Evolutionary conservation across 495 filamentous ascomycete genomes (phyloP).

Genomic region (Aspergillus indologenus): DNA sequence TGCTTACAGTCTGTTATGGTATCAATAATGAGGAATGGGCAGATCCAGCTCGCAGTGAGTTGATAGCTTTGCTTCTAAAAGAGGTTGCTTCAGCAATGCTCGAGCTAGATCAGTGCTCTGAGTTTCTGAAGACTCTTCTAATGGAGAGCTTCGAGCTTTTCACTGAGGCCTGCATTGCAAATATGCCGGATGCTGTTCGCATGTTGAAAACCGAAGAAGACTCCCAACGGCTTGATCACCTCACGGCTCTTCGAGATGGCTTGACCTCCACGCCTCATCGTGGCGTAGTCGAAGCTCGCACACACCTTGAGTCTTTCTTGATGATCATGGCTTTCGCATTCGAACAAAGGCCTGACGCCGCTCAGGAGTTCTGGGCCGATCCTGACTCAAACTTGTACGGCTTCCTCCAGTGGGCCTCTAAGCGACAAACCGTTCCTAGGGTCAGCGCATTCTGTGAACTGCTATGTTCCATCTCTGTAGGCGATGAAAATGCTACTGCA

Average conservation of each 20-base stretch:
- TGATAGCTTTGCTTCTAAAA: conserved; percentile 73
- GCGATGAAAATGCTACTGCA: conserved; percentile 70
- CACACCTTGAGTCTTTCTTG: conserved; percentile 87
- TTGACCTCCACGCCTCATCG: conserved; percentile 46
- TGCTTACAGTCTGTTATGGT: conserved; percentile 78
- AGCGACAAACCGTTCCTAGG: conserved; percentile 84
- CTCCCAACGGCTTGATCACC: conserved; percentile 71
- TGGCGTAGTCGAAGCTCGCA: conserved; percentile 51
- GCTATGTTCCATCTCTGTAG: conserved; percentile 78
- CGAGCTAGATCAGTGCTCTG: conserved; percentile 59
- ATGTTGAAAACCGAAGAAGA: conserved; percentile 86
- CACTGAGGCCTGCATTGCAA: conserved; percentile 85
- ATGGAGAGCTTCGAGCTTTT: conserved; percentile 82
- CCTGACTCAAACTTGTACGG: conserved; percentile 85
- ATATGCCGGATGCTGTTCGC: conserved; percentile 89
- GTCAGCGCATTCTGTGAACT: conserved; percentile 95
- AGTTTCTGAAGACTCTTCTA: conserved; percentile 61
- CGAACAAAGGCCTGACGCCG: conserved; percentile 74
- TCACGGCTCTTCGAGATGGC: conserved; percentile 47
- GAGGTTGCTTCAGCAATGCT: conserved; percentile 64
- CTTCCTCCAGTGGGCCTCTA: conserved; percentile 93
- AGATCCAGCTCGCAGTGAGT: conserved; percentile 69
- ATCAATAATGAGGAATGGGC: conserved; percentile 73
- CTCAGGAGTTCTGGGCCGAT: conserved; percentile 85
- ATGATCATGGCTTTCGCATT: conserved; percentile 91